Percentiles rank a stretch among this genome's conserved stretches.
Evolutionary conservation across 495 filamentous ascomycete species (phyloP).

Genomic region (Podospora appendiculata): DNA sequence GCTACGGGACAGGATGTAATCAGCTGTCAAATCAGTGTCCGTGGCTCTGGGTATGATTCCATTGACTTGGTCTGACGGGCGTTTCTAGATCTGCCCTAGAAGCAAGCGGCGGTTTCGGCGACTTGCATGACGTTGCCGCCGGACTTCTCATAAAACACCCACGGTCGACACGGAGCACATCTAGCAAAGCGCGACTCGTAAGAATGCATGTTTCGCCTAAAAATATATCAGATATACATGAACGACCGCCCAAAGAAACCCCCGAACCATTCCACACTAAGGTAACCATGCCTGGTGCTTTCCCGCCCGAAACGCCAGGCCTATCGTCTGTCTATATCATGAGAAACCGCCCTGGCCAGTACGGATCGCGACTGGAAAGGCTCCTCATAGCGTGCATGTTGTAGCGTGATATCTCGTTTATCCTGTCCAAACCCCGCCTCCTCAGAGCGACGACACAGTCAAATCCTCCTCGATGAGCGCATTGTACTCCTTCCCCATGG

Average conservation of each 20-base stretch:
- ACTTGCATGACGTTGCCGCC: too few relatives aligned
- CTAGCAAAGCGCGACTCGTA: too few relatives aligned
- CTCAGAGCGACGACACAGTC: conserved; percentile 34
- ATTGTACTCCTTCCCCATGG: conserved; percentile 54
- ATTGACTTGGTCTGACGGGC: too few relatives aligned
- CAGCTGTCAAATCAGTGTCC: too few relatives aligned
- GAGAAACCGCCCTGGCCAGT: background rate
- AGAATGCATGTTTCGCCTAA: too few relatives aligned
- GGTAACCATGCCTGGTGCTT: background rate
- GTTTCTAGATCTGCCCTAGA: too few relatives aligned
- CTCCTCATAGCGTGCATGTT: background rate
- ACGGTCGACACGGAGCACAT: too few relatives aligned
- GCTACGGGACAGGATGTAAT: too few relatives aligned
- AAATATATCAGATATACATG: background rate
- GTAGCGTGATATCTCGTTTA: background rate
- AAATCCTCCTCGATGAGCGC: conserved; percentile 72
- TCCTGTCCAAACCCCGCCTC: background rate
- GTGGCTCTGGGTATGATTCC: too few relatives aligned
- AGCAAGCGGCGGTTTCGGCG: too few relatives aligned
- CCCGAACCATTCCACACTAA: background rate
- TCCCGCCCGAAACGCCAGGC: background rate
- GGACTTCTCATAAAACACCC: too few relatives aligned
- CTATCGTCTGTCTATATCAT: background rate
- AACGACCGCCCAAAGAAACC: background rate
- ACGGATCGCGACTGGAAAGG: background rate